A percentile compares a stretch with the other conserved stretches of the same genome.
These are phyloP conservation scores for Rhododendron molle DNA, from an alignment of 148 eudicot species.

Conservation along the genomic window DNA sequence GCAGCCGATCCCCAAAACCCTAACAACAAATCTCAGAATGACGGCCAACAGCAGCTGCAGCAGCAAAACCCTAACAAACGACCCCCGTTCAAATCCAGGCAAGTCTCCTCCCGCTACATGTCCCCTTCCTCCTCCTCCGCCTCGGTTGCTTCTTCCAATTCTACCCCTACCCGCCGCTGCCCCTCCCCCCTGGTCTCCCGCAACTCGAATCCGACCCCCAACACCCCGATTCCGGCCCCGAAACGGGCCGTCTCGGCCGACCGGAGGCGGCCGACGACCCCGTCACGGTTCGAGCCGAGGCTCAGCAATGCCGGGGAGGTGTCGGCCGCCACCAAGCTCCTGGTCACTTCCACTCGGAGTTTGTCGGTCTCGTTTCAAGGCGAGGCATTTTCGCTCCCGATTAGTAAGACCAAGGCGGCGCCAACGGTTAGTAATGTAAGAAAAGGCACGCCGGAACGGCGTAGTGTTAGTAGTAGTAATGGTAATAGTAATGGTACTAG, in stretches of 20 bases:
- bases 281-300: constrained; percentile 34
- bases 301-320: constrained; percentile 41
- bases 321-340: constrained; percentile 71
- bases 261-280: constrained; percentile 49
- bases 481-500: constrained; percentile 9
- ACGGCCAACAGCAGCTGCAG: constrained; percentile 10
- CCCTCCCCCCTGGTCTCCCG: constrained; percentile 76
- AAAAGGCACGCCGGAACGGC: constrained; percentile 79
- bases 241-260: constrained; percentile 52
- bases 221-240: constrained; percentile 14
- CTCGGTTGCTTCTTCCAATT: constrained; percentile 39
- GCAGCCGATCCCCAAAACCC: constrained; percentile 37
- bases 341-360: constrained; percentile 81
- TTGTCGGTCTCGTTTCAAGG: constrained; percentile 95
- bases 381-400: constrained; percentile 72
- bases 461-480: constrained; percentile 31
- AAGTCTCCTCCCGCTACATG: constrained; percentile 74
- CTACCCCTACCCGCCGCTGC: constrained; percentile 46
- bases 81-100: constrained; percentile 66
- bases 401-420: constrained; percentile 80
- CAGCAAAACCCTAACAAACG: constrained; percentile 24
- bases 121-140: constrained; percentile 69
- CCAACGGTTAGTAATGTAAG: constrained; percentile 43
- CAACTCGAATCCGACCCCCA: constrained; percentile 28
- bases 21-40: constrained; percentile 30